phyloP scores from a whole-genome alignment of 345 rosid species.

The Cardamine chenopodiifolia region DNA sequence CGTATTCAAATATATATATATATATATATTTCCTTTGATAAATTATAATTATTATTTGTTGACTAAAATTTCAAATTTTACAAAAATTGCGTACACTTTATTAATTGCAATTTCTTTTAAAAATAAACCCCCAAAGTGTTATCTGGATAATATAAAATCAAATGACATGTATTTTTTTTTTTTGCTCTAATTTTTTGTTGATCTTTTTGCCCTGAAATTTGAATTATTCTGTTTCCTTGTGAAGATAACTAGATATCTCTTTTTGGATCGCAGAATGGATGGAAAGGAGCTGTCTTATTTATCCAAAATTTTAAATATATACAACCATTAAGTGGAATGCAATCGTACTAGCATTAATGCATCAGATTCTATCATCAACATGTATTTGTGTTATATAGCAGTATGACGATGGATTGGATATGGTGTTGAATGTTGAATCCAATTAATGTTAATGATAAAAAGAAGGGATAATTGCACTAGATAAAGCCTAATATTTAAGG shows the following conservation, averaged over 20 bases:
- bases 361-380: neutral
- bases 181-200: constrained; percentile 16
- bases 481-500: neutral
- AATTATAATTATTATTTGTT: neutral
- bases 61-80: too few species aligned
- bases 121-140: neutral
- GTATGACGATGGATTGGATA: neutral
- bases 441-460: neutral
- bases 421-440: neutral
- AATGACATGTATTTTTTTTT: constrained; percentile 18
- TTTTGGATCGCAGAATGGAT: neutral
- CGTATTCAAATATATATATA: constrained; percentile 11
- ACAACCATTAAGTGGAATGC: neutral
- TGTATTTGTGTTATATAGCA: neutral
- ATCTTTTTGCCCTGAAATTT: neutral
- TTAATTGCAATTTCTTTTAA: too few species aligned
- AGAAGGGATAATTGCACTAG: neutral
- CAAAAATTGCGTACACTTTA: too few species aligned
- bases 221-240: neutral
- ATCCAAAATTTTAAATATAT: neutral
- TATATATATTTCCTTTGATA: neutral
- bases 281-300: neutral
- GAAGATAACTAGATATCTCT: neutral
- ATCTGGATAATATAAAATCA: constrained; percentile 17
- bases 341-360: constrained; percentile 1